Percentiles rank a stretch among this genome's conserved stretches.
These are phyloP conservation scores for Leccinum pellstonianum DNA, from an alignment of 768 basidiomycete genomes.

Conservation along the genomic window DNA sequence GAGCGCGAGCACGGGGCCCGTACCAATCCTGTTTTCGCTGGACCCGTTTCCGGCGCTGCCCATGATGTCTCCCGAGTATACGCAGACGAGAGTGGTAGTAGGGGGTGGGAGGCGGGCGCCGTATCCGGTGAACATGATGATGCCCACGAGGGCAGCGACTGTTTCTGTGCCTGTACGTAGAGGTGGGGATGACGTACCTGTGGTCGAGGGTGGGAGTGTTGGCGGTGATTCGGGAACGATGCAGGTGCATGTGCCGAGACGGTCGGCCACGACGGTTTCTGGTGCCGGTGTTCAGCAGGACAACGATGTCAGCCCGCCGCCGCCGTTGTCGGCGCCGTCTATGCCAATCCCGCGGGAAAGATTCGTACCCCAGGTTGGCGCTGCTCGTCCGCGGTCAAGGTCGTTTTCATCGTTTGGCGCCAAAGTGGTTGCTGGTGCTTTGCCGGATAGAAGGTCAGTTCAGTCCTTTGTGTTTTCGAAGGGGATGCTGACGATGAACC, in stretches of 20 bases:
- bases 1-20: slow-evolving; percentile 47
- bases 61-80: neutral
- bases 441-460: slow-evolving; percentile 21
- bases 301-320: neutral
- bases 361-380: slow-evolving; percentile 57
- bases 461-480: neutral
- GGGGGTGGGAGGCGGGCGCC: neutral
- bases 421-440: slow-evolving; percentile 3
- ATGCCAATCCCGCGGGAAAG: slow-evolving; percentile 53
- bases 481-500: neutral
- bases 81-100: neutral
- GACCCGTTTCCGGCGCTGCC: slow-evolving; percentile 45
- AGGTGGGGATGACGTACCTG: neutral
- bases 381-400: slow-evolving; percentile 56
- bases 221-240: slow-evolving; percentile 1
- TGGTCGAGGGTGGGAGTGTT: neutral
- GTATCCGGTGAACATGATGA: slow-evolving; percentile 1
- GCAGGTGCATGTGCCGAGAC: slow-evolving; percentile 22
- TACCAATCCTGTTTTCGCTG: slow-evolving; percentile 58
- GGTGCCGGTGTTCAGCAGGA: neutral
- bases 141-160: slow-evolving; percentile 30
- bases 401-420: slow-evolving; percentile 75
- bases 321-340: slow-evolving; percentile 1
- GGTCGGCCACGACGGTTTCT: slow-evolving; percentile 9
- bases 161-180: slow-evolving; percentile 33